Conservation (phyloP, 1,139 yeast species). For the Kodamaea anthophila region DNA sequence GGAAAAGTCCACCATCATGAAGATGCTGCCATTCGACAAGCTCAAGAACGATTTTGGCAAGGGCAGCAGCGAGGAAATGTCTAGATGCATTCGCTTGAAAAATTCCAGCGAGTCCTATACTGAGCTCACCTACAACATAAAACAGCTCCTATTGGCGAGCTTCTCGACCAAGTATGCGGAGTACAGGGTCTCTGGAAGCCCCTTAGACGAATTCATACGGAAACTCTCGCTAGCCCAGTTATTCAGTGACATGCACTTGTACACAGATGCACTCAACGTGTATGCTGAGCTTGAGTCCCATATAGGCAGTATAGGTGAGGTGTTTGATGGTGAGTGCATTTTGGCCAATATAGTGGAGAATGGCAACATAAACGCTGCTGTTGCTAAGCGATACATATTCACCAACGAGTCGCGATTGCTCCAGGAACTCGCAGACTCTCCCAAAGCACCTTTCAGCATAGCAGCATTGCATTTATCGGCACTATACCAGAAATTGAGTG, state of each 20-base stretch:
- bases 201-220: constrained; percentile 10
- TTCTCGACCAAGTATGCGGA: constrained; percentile 42
- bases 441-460: constrained; percentile 23
- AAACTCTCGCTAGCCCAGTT: constrained; percentile 23
- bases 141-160: constrained; percentile 48
- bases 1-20: constrained; percentile 38
- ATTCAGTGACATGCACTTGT: constrained; percentile 44
- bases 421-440: constrained; percentile 24
- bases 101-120: constrained; percentile 46
- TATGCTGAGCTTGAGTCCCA: constrained; percentile 34
- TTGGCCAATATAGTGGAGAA: constrained; percentile 10
- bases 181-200: neutral
- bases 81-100: constrained; percentile 37
- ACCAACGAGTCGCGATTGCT: constrained; percentile 22
- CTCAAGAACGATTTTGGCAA: constrained; percentile 57
- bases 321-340: too few species aligned
- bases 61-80: constrained; percentile 29
- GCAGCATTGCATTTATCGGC: constrained; percentile 29
- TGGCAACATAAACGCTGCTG: constrained; percentile 19
- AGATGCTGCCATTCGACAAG: constrained; percentile 59
- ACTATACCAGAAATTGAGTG: constrained; percentile 26
- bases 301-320: too few species aligned
- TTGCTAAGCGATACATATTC: constrained; percentile 23
- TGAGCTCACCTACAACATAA: constrained; percentile 39
- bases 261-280: constrained; percentile 50